These are phyloP conservation scores for Tremella yokohamensis DNA, from an alignment of 768 basidiomycete species.

Conservation along the genomic window DNA sequence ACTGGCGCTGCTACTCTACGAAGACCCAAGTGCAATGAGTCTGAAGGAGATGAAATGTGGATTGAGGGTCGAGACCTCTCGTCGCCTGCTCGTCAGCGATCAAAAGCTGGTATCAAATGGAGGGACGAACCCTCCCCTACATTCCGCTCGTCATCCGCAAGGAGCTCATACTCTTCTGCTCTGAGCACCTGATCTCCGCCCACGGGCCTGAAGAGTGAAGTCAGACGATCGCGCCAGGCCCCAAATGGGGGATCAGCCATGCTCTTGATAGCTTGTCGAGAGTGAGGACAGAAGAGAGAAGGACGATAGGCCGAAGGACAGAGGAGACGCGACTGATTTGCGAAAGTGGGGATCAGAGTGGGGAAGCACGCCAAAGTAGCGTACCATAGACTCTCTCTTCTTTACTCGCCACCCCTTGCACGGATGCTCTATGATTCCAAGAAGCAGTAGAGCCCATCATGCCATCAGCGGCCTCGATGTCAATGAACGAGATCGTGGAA, in stretches of 20 bases:
- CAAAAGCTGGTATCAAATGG: not conserved
- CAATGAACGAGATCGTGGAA: no score
- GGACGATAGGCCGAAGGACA: not conserved
- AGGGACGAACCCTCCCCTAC: not conserved
- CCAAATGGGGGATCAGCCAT: not conserved
- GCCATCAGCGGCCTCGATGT: no score
- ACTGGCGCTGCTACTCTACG: slow-evolving; percentile 13
- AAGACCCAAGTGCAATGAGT: not conserved
- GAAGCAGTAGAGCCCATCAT: no score
- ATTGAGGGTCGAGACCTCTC: not conserved
- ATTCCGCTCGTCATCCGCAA: not conserved
- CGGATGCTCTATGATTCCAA: no score
- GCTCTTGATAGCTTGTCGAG: not conserved
- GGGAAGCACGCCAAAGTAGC: not conserved
- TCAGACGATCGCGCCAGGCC: not conserved
- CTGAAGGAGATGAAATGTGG: not conserved
- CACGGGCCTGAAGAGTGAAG: not conserved
- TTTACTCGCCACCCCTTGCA: no score
- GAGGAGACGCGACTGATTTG: not conserved
- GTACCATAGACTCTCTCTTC: not conserved
- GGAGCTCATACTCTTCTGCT: slow-evolving; percentile 4
- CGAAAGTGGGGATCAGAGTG: not conserved
- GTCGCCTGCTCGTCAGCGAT: not conserved
- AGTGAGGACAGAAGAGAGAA: not conserved
- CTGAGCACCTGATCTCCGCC: not conserved